Percentiles rank a stretch among this genome's conserved stretches.
Evolutionary conservation across 805 yeast genomes (phyloP).

Genomic region (Metschnikowia santaceciliae): DNA sequence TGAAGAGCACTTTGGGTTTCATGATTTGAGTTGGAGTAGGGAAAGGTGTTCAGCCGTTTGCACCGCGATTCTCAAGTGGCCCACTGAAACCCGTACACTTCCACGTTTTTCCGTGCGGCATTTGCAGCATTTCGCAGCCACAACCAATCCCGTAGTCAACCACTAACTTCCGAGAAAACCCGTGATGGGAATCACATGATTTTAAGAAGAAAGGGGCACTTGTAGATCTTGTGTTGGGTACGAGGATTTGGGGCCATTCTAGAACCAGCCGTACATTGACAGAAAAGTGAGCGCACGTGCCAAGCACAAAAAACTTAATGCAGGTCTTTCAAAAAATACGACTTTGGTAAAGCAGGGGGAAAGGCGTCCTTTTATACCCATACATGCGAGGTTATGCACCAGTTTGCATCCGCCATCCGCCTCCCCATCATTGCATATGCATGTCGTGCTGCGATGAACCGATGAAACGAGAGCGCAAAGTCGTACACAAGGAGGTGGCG

Average conservation of each 20-base stretch:
- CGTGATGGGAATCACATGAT: too few species aligned
- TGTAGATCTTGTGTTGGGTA: too few species aligned
- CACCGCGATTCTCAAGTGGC: not conserved
- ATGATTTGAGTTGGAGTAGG: not conserved
- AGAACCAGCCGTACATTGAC: too few species aligned
- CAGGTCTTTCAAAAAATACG: not conserved
- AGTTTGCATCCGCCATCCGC: not conserved
- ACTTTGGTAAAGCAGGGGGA: not conserved
- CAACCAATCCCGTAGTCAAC: too few species aligned
- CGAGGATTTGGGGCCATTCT: too few species aligned
- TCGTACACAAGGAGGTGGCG: not conserved
- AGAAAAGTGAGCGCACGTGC: not conserved
- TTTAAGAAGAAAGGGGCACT: too few species aligned
- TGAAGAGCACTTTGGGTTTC: conserved; percentile 39
- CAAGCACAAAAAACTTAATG: not conserved
- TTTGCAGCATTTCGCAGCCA: conserved; percentile 3
- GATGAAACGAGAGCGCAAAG: not conserved
- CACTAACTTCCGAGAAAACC: too few species aligned
- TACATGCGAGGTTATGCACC: not conserved
- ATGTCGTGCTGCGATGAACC: not conserved
- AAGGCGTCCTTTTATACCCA: not conserved
- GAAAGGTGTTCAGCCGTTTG: not conserved
- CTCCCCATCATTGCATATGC: not conserved
- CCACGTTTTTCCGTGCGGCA: not conserved
- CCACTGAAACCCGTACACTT: conserved; percentile 1